Base-by-base conservation (phyloP, 1,139 yeast genomes). In the Lodderomyces beijingensis region DNA sequence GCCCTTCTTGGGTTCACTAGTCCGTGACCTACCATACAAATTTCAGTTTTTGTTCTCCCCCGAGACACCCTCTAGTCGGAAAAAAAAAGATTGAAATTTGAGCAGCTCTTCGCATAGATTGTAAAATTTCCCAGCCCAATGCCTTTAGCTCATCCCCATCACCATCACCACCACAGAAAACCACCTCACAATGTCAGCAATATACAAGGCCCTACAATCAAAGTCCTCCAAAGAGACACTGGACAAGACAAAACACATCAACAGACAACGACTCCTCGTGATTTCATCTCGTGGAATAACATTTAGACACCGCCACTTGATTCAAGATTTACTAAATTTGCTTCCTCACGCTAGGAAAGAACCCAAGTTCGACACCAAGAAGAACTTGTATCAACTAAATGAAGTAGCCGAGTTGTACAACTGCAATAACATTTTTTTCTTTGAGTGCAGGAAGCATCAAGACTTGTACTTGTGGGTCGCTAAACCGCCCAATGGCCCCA, bases 401-500 rank as follows among this genome's bases (percentile, higher is more conserved):
- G 98, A 91, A 63, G 85, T 89, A 43, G 97, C 98, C 3, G 98
- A 93, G 55, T 70, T 93, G 44, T 88, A 91, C 74, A 91, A 91
- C 70, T 93, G 99, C 73, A 93, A 91, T 65, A 91, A 91, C 56
- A 77, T 93, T 46, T 69, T 88, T 59, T 91, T 85, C 58, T 93
- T 93, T 53, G 99, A 91, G 62, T 89, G 95, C 38, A 80, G 97
- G 66, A 91, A 93, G 64, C 97, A 91, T 61, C 86, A 81, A 60
- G 99, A 91, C 64, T 76, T 91, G 53, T 91, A 93, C 59, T 62
- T 91, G 57, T 91, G 97, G 96, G 61, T 91, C 45, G 75, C 96
- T 26, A 89, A 91, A 62, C 95, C 97, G 17, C 98, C 98, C 31
- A 91, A 91, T 57, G 99, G 99, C 1, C 99, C 99, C 37, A 89